Percentiles rank a stretch among this genome's conserved stretches.
These are phyloP conservation scores for Colletotrichum brevisporum DNA, from an alignment of 2,329 filamentous ascomycete genomes.

Conservation along the genomic window DNA sequence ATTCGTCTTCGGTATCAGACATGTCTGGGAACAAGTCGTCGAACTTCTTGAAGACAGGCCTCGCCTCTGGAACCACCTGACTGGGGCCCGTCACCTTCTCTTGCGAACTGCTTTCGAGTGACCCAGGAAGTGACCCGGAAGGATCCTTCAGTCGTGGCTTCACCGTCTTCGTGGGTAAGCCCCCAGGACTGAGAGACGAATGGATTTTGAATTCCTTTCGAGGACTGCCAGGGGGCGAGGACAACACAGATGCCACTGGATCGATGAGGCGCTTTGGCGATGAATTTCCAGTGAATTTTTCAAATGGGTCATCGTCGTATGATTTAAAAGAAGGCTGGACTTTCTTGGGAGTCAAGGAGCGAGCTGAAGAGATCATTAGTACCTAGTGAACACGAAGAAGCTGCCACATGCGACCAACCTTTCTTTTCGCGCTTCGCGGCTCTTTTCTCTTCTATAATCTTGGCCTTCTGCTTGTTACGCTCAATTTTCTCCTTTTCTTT, in stretches of 20 bases:
- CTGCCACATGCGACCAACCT: constrained; percentile 7
- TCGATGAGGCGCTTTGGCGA: constrained; percentile 19
- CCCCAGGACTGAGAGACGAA: constrained; percentile 30
- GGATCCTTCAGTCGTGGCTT: constrained; percentile 19
- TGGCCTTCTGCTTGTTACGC: neutral
- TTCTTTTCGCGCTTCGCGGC: constrained; percentile 4
- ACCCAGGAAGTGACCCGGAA: constrained; percentile 13
- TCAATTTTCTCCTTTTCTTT: neutral
- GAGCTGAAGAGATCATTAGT: constrained; percentile 15
- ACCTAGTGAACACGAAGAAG: neutral
- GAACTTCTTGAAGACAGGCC: constrained; percentile 5
- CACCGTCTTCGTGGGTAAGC: neutral
- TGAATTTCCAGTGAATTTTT: constrained; percentile 15
- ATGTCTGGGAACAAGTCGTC: constrained; percentile 35
- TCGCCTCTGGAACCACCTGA: neutral
- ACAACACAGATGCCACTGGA: constrained; percentile 1
- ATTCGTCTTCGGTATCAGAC: constrained; percentile 21
- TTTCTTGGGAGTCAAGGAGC: constrained; percentile 4
- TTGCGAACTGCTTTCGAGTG: constrained; percentile 13
- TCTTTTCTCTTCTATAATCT: neutral
- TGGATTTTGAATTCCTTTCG: constrained; percentile 6
- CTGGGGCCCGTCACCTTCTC: constrained; percentile 3
- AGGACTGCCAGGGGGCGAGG: constrained; percentile 20
- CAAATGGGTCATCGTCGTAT: constrained; percentile 37
- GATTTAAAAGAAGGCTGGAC: constrained; percentile 31